Percentiles rank a stretch among this genome's conserved stretches.
Conservation (phyloP, 257 asterid species). For the Nicotiana attenuata region DNA sequence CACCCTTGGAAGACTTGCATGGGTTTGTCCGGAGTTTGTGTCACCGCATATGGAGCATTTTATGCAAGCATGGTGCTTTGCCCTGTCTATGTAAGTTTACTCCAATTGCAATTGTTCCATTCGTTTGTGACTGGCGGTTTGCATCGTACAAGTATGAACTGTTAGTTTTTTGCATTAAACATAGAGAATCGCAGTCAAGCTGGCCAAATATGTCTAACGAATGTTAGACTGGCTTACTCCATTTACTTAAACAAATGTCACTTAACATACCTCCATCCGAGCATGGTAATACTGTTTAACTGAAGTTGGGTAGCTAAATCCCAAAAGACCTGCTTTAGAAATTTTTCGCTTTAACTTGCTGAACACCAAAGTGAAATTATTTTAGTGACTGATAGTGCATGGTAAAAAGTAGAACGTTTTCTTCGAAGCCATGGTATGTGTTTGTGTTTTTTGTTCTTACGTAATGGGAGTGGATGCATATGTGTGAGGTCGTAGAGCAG, state of each 20-base stretch:
- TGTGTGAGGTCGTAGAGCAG: not conserved
- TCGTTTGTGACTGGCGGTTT: not conserved
- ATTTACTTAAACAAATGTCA: not conserved
- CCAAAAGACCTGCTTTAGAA: not conserved
- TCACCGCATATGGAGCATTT: conserved; percentile 97
- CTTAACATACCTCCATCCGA: not conserved
- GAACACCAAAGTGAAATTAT: not conserved
- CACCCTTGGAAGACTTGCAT: conserved; percentile 87
- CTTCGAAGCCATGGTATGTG: not conserved
- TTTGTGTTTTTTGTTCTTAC: not conserved
- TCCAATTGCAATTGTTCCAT: not conserved
- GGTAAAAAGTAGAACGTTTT: not conserved
- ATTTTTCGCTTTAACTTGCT: not conserved
- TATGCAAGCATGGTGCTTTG: conserved; percentile 89
- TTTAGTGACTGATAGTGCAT: no score
- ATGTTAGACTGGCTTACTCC: not conserved
- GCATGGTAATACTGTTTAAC: not conserved
- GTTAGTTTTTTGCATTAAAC: not conserved
- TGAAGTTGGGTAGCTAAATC: conserved; percentile 3
- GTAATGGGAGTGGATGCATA: not conserved
- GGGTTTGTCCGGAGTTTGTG: conserved; percentile 92
- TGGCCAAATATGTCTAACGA: not conserved
- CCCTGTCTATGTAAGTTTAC: conserved; percentile 75
- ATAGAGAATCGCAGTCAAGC: not conserved
- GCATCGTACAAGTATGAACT: not conserved